Base-by-base conservation (phyloP, 176 grass and related monocot species). In the Ensete glaucum region DNA sequence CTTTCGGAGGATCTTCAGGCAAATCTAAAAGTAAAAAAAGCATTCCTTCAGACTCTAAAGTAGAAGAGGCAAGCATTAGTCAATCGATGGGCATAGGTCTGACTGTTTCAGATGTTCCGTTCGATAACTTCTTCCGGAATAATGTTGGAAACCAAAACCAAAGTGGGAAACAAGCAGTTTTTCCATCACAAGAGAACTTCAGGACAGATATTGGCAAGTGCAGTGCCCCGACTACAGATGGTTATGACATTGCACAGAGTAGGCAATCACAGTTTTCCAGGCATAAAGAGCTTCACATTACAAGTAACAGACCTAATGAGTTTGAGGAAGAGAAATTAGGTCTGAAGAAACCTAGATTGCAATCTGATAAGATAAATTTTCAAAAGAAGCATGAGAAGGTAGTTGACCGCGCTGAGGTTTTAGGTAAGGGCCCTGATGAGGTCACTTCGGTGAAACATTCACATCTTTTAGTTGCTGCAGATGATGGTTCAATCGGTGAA, bases 401-500 rank as follows among this genome's bases (percentile, higher is more conserved):
- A 52, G 78, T 74, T 82, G 81, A 85, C 53, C 83, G 84, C 74
- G 76, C 72, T 78, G 85, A 89, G 81, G 85, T 73, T 62, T 73
- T 81, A 50, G 89, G 88, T 78, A 92, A 93, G 78, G 80, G 64
- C 83, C 86, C 90, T 71, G 71, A 80, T 20, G 83, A 81, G 73
- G 83, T 57, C 73, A 63, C 58, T 53, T 75, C 49, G 22, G 72
- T 79, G 1, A 99, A 84, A 82, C 85, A 80, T 52, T 75, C 86
- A 15, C 95, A 89, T 52, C 77, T 94, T 72, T 94, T 90, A 65
- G 85, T 93, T 84, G 90, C 82, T 48, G 87, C 86, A 0, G 90
- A 88, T 62, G 95, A 99, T 59, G 90, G 90, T 79, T 99, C 88
- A 26, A 87, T 89, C n/a, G 90, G 90, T 80, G 95, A 99, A 87